A percentile compares a stretch with the other conserved stretches of the same genome.
Evolutionary conservation across 2,329 filamentous ascomycete genomes (phyloP).

Genomic region (Parascedosporium putredinis): DNA sequence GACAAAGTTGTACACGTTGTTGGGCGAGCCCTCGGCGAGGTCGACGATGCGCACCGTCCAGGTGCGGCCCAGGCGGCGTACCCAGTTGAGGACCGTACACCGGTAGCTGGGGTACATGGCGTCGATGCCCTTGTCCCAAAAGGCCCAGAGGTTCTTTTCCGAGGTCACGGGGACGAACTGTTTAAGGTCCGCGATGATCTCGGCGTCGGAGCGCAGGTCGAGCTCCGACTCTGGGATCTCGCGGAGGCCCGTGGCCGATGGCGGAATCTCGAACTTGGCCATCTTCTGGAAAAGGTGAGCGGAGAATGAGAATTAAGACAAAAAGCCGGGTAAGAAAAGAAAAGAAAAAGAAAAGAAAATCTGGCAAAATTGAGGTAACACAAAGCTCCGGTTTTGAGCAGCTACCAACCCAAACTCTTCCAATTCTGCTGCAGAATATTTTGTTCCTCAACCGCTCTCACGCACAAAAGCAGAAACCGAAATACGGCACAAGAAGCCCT

Average conservation of each 20-base stretch:
- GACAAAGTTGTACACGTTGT: constrained; percentile 24
- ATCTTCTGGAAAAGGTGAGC: too few relatives aligned
- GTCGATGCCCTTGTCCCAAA: constrained; percentile 29
- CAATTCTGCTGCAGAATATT: too few relatives aligned
- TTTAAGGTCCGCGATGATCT: constrained; percentile 20
- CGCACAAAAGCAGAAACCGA: too few relatives aligned
- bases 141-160: constrained; percentile 35
- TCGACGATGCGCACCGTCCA: constrained; percentile 33
- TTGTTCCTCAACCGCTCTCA: too few relatives aligned
- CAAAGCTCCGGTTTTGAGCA: too few relatives aligned
- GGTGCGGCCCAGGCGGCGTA: constrained; percentile 24
- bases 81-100: constrained; percentile 30
- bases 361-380: too few relatives aligned
- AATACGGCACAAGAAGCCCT: too few relatives aligned
- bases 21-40: constrained; percentile 21
- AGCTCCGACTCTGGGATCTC: constrained; percentile 13
- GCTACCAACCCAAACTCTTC: too few relatives aligned
- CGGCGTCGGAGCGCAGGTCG: constrained; percentile 19
- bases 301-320: too few relatives aligned
- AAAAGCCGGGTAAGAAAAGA: too few relatives aligned
- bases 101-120: constrained; percentile 26
- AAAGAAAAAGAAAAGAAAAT: too few relatives aligned
- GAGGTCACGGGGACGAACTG: constrained; percentile 22
- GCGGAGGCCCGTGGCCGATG: not conserved
- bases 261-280: not conserved